Evolutionary conservation across 2,329 filamentous ascomycete genomes (phyloP), one percentile per base, ranked within the genome.

Genomic region (Hyphodiscus sp.): DNA sequence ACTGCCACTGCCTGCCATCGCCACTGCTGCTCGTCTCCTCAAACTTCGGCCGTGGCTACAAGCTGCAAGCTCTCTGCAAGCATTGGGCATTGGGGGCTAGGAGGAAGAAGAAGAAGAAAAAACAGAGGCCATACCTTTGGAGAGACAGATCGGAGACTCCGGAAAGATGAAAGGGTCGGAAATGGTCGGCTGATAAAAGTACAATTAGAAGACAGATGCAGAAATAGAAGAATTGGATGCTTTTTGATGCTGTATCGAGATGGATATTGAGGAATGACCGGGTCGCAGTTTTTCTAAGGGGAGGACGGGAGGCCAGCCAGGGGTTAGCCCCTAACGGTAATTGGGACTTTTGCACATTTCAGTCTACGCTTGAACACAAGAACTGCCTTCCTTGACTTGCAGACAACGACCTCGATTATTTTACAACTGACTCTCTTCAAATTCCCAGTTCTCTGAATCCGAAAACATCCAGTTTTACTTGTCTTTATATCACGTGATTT

Each of bases 201-300:
- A 61, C 58, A 61, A 46, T 49, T 48, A 41, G 54, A 55, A 50
- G 47, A 54, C 56, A 57, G 48, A 41, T 23, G 49, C 33, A 54
- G 20, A 45, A 61, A 54, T 49, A 43, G 51, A 55, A 60, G 38
- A 45, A 51, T 15, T 5, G 2, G 29, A 38, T 38, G 33, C 33
- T 51, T 53, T 42, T 49, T 48, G 53, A 44, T 58, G 56, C 51
- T 60, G 58, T 49, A 58, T 59, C 57, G 57, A 42, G 4, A 10
- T 6, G 5, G 33, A n/a, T 13, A 15, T 38, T 38, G 33, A 38
- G 11, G 33, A 38, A 38, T 4, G 11, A n/a, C 13, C 33, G 33
- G 33, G 2, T 38, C 33, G 11, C 33, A 38, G 11, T 38, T 38
- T 38, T 38, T n/a, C 11, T 38, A 6, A 6, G 13, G 33, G 33